Conservation (phyloP, 768 basidiomycete genomes). For the Pulveroboletus sp. region DNA sequence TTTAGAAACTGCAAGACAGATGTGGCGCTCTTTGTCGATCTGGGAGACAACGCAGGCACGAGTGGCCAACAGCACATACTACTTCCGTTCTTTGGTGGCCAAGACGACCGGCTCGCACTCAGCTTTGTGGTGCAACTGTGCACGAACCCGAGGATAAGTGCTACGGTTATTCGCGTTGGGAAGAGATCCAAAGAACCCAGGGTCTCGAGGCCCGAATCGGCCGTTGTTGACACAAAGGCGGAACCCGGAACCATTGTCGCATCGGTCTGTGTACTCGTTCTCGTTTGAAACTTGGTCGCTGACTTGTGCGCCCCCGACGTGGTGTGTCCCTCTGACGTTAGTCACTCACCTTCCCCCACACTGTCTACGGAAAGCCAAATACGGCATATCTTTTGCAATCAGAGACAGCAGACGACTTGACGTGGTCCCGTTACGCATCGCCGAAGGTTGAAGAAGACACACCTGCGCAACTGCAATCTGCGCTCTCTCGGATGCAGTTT, state of each 20-base stretch:
- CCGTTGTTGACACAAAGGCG: constrained; percentile 52
- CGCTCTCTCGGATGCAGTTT: constrained; percentile 68
- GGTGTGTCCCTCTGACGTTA: constrained; percentile 14
- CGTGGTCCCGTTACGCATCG: constrained; percentile 63
- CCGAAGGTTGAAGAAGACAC: constrained; percentile 9
- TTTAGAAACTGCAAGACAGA: constrained; percentile 70
- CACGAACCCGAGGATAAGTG: constrained; percentile 53
- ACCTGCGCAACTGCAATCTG: constrained; percentile 16
- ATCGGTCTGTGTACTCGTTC: constrained; percentile 8
- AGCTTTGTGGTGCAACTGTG: constrained; percentile 79
- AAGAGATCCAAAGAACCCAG: constrained; percentile 38
- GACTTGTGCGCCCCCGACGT: background rate
- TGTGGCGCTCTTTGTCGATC: constrained; percentile 83
- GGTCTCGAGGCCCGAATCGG: constrained; percentile 48
- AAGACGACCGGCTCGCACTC: constrained; percentile 86
- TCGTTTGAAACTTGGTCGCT: background rate
- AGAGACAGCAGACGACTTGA: constrained; percentile 74
- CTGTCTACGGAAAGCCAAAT: constrained; percentile 60
- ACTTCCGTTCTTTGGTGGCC: constrained; percentile 90
- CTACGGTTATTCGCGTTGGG: constrained; percentile 65
- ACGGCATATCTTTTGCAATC: constrained; percentile 69
- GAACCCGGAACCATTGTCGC: constrained; percentile 19
- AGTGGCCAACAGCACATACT: constrained; percentile 56
- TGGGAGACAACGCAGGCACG: constrained; percentile 35
- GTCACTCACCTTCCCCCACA: constrained; percentile 57